Base-by-base conservation (phyloP, 805 yeast species). In the Wickerhamomyces sydowiorum region DNA sequence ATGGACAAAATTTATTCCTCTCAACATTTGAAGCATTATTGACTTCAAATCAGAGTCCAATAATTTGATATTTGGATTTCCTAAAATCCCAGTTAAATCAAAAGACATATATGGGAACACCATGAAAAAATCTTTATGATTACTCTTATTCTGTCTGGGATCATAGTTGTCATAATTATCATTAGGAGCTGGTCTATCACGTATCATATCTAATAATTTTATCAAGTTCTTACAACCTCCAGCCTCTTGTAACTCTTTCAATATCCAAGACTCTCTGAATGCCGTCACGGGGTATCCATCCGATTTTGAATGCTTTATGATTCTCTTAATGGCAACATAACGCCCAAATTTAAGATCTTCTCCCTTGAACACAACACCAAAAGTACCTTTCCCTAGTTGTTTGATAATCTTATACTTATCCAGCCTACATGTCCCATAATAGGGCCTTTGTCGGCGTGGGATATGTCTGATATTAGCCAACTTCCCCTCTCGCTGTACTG, bases 61-160 rank as follows among this genome's bases (percentile, higher is more conserved):
- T 25, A 95, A 65, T 8, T 63, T 50, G 6, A 89, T 77, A 10
- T 74, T 65, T 1, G 91, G 88, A 60, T 90, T 91, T 53, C 84
- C 91, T 39, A 93, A 67, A 17, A 93, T 65, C 3, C 99, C 99
- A 6, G 95, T 86, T 43, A 93, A 70, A 64, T 93, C 99, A 19
- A 86, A 82, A 12, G 89, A 80, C 88, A 93, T 88, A 57, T 90
- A 93, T 0, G 96, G 96, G 29, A 89, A 75, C 2, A 91, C 96
- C 67, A 95, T 88, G 64, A 83, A 90, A 52, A 89, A 86, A 46
- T 63, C 52, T 56, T 63, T 52, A 59, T 57, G 39, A 38, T 55
- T 38, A 46, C 46, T 43, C 18, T 44, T 39, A 6, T 44, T 38
- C n/a, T 37, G 14, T 9, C 20, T 7, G n/a, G 18, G n/a, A 33